Evolutionary conservation across 495 filamentous ascomycete species (phyloP).

Genomic region (Hypoxylon perforatum): DNA sequence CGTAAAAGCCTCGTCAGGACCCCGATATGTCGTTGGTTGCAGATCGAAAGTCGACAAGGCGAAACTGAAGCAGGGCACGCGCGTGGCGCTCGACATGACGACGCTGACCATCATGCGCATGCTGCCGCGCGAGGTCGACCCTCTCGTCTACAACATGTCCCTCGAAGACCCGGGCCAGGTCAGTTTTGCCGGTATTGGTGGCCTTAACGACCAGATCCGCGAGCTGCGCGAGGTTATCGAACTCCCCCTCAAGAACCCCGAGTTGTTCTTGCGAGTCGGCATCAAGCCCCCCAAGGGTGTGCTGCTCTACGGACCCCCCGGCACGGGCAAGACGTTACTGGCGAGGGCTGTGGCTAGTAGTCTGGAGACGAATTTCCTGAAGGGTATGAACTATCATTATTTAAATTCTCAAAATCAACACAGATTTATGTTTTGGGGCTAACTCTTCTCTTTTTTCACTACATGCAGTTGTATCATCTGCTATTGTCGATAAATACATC

Average conservation of each 20-base stretch:
- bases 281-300: constrained; percentile 99
- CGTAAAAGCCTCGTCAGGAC: constrained; percentile 93
- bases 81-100: constrained; percentile 99
- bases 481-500: constrained; percentile 99
- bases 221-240: constrained; percentile 99
- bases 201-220: constrained; percentile 98
- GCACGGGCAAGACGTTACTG: constrained; percentile 96
- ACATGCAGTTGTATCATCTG: constrained; percentile 92
- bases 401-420: neutral
- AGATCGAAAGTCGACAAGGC: constrained; percentile 96
- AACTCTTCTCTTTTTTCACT: constrained; percentile 10
- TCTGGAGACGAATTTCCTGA: constrained; percentile 97
- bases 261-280: constrained; percentile 94
- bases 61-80: constrained; percentile 97
- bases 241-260: constrained; percentile 97
- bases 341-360: constrained; percentile 97
- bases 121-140: constrained; percentile 98
- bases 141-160: constrained; percentile 99
- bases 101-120: constrained; percentile 99
- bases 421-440: constrained; percentile 8
- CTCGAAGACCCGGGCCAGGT: constrained; percentile 97
- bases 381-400: constrained; percentile 68
- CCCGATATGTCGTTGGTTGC: constrained; percentile 98
- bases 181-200: constrained; percentile 98
- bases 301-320: constrained; percentile 94